Conservation (phyloP, 73 alveolate species). For the Tetrahymena malaccensis region DNA sequence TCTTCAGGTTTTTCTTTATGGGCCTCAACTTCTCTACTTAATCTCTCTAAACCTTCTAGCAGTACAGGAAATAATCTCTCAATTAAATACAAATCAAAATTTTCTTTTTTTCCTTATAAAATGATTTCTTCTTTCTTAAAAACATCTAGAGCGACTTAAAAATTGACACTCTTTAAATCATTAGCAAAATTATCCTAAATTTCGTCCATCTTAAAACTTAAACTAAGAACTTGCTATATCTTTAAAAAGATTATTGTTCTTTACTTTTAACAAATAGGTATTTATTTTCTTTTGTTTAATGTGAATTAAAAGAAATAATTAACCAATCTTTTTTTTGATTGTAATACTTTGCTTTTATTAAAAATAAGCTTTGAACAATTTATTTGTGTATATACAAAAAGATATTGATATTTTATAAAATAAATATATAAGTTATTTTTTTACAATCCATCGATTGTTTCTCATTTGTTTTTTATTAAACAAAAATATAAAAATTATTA, state of each 20-base stretch:
- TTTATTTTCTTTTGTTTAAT: not conserved
- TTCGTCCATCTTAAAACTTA: not conserved
- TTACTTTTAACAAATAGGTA: not conserved
- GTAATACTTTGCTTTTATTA: not conserved
- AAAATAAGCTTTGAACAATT: not conserved
- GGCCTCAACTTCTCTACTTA: slow-evolving; percentile 25
- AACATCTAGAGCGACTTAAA: not conserved
- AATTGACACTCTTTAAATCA: not conserved
- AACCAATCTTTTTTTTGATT: not conserved
- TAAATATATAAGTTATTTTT: not conserved
- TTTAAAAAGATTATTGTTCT: too few relatives aligned
- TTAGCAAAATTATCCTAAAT: not conserved
- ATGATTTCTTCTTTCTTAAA: not conserved
- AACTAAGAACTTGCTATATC: not conserved
- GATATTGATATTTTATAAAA: not conserved
- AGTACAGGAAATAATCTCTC: slow-evolving; percentile 10
- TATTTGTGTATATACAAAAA: too few relatives aligned
- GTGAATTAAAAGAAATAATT: not conserved
- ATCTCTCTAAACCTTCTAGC: slow-evolving; percentile 34
- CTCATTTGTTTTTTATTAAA: not conserved
- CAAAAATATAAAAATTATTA: too few relatives aligned
- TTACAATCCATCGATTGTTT: not conserved
- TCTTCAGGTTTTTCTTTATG: slow-evolving; percentile 31
- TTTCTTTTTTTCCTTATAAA: not conserved
- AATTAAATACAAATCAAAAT: not conserved